Evolutionary conservation across 257 asterid species (phyloP), one percentile per base, ranked within the genome.

Genomic region (Ophiorrhiza pumila): DNA sequence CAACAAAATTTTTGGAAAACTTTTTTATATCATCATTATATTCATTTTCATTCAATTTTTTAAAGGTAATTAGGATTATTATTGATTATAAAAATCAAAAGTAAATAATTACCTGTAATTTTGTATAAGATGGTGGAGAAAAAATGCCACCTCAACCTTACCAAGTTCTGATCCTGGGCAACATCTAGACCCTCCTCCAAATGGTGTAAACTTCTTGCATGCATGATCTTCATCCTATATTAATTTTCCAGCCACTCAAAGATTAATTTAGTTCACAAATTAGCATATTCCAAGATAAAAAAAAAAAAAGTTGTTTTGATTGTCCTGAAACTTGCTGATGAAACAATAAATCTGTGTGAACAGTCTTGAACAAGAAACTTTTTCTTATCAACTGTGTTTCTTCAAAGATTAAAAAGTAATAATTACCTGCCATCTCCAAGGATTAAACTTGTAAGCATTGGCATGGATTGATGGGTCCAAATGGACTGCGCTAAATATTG

Each of bases 111-210:
- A 90, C 94, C 94, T 88, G 79, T 85, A 90, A 42, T 71, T 82
- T 79, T 32, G 90, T 41, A 90, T 65, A 29, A 86, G 90, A 77
- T 88, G 94, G 83, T 90, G 90, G 49, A 90, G 88, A 77, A 90
- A 90, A 73, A 90, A 86, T 4, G 94, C 89, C 42, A 90, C 94
- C 85, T 90, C 96, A 75, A 90, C 86, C 77, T 88, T 90, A 6
- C 92, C 96, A 50, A 90, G 86, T 85, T 90, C 96, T 68, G 85
- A 90, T 25, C 96, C 96, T 20, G 94, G 96, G 78, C 94, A 90
- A 73, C 88, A 87, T 37, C 94, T 83, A 50, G 90, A 83, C 67
- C 96, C 96, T 82, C 96, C 96, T 56, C 96, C 96, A 78, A 90
- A 90, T 49, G 96, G 94, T 27, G 88, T 90, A 53, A 90, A 84